Evolutionary conservation across 352 stramenopile species (phyloP).

Genomic region (Phytophthora citricola): DNA sequence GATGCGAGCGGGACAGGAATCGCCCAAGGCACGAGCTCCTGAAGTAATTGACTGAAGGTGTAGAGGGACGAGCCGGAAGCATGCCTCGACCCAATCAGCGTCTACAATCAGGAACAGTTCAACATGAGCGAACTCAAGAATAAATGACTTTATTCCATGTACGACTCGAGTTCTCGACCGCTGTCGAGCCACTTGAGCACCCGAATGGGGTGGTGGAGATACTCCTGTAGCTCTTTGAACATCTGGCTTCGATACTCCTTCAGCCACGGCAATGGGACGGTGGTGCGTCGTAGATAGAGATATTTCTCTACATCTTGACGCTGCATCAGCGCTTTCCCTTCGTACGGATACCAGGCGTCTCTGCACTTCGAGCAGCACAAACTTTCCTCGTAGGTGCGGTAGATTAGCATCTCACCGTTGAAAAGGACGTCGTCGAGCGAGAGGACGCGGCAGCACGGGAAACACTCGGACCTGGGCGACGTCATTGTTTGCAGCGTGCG

Average conservation of each 20-base stretch:
- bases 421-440: slow-evolving; percentile 30
- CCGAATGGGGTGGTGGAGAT: slow-evolving; percentile 24
- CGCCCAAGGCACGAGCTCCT: slow-evolving; percentile 33
- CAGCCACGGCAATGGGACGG: slow-evolving; percentile 25
- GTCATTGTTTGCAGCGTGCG: slow-evolving; percentile 22
- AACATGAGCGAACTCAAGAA: slow-evolving; percentile 11
- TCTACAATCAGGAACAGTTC: slow-evolving; percentile 7
- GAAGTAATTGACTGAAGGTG: slow-evolving; percentile 38
- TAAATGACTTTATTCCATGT: slow-evolving; percentile 18
- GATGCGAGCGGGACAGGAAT: slow-evolving; percentile 19
- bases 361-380: slow-evolving; percentile 27
- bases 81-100: slow-evolving; percentile 37
- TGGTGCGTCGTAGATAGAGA: slow-evolving; percentile 29
- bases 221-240: slow-evolving; percentile 33
- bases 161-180: slow-evolving; percentile 28
- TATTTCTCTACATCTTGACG: slow-evolving; percentile 30
- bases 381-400: slow-evolving; percentile 32
- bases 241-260: slow-evolving; percentile 27
- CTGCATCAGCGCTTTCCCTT: slow-evolving; percentile 27
- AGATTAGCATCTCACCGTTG: slow-evolving; percentile 32
- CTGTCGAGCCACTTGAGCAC: slow-evolving; percentile 30
- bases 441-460: slow-evolving; percentile 31
- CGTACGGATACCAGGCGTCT: slow-evolving; percentile 33
- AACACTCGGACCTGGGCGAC: slow-evolving; percentile 30
- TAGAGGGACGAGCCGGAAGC: slow-evolving; percentile 18